These are phyloP conservation scores for Sanguinoderma infundibulare DNA, from an alignment of 1,284 basidiomycete species.

Conservation along the genomic window DNA sequence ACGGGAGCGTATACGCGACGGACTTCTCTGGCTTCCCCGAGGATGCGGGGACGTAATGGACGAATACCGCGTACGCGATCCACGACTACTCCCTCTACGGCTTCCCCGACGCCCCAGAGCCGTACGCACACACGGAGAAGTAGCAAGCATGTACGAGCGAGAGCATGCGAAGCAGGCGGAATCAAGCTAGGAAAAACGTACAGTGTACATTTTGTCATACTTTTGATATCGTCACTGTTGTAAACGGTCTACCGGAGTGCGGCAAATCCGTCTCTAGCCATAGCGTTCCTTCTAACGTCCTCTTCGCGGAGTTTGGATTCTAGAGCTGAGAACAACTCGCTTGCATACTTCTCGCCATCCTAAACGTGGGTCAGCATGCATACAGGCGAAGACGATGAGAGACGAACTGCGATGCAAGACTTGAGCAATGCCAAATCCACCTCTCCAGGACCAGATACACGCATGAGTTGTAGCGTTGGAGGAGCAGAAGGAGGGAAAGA, in stretches of 20 bases:
- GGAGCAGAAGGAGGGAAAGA: slow-evolving; percentile 51
- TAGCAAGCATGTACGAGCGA: too few species aligned
- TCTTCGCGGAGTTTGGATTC: slow-evolving; percentile 28
- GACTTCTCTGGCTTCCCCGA: too few species aligned
- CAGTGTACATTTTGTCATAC: slow-evolving; percentile 6
- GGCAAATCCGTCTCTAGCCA: slow-evolving; percentile 38
- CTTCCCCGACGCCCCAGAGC: too few species aligned
- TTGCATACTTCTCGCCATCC: slow-evolving; percentile 5
- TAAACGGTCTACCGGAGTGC: slow-evolving; percentile 15
- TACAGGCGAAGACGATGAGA: neutral
- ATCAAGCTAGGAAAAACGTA: neutral
- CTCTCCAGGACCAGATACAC: slow-evolving; percentile 64
- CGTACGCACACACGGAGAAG: too few species aligned
- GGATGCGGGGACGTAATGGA: too few species aligned
- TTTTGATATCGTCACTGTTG: slow-evolving; percentile 1
- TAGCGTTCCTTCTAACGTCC: slow-evolving; percentile 39
- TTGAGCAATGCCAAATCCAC: slow-evolving; percentile 50
- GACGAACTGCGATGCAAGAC: slow-evolving; percentile 54
- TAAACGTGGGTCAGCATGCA: neutral
- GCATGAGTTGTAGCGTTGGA: slow-evolving; percentile 58
- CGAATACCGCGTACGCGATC: too few species aligned
- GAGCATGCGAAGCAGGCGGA: slow-evolving; percentile 13
- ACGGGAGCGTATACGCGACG: too few species aligned
- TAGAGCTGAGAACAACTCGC: neutral
- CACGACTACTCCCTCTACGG: too few species aligned